Conservation (phyloP, 345 rosid genomes). For the Moricandia moricandioides region DNA sequence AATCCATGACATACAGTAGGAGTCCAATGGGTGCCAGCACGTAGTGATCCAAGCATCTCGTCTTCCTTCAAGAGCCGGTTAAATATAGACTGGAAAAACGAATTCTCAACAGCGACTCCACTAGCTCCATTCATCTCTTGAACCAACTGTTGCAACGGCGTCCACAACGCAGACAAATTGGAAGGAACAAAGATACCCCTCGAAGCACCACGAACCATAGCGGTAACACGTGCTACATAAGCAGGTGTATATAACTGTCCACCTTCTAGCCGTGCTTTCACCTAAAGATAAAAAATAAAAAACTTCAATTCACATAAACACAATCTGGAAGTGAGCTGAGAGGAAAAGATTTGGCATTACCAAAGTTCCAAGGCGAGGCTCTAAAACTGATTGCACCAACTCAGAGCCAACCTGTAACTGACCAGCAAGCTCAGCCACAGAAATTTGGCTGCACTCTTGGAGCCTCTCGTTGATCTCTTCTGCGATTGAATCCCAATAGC, state of each 20-base stretch:
- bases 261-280: slow-evolving; percentile 97
- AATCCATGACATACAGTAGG: slow-evolving; percentile 64
- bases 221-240: slow-evolving; percentile 86
- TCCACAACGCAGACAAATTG: slow-evolving; percentile 71
- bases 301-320: slow-evolving; percentile 11
- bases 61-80: slow-evolving; percentile 77
- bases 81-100: slow-evolving; percentile 85
- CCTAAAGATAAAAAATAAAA: slow-evolving; percentile 41
- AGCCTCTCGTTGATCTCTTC: slow-evolving; percentile 97
- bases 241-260: slow-evolving; percentile 95
- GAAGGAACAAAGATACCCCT: slow-evolving; percentile 87
- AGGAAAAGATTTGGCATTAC: slow-evolving; percentile 49
- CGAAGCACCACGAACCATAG: slow-evolving; percentile 94
- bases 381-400: slow-evolving; percentile 71
- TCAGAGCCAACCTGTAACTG: slow-evolving; percentile 87
- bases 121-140: slow-evolving; percentile 88
- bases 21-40: slow-evolving; percentile 98
- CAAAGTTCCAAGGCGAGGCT: slow-evolving; percentile 88
- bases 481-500: slow-evolving; percentile 83
- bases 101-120: slow-evolving; percentile 73
- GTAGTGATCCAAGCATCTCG: slow-evolving; percentile 86
- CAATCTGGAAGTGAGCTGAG: not conserved
- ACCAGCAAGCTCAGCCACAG: slow-evolving; percentile 82
- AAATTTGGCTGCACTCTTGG: slow-evolving; percentile 91
- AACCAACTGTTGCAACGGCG: slow-evolving; percentile 72